These are phyloP conservation scores for Dactylonectria estremocensis DNA, from an alignment of 2,329 filamentous ascomycete species.

Conservation along the genomic window DNA sequence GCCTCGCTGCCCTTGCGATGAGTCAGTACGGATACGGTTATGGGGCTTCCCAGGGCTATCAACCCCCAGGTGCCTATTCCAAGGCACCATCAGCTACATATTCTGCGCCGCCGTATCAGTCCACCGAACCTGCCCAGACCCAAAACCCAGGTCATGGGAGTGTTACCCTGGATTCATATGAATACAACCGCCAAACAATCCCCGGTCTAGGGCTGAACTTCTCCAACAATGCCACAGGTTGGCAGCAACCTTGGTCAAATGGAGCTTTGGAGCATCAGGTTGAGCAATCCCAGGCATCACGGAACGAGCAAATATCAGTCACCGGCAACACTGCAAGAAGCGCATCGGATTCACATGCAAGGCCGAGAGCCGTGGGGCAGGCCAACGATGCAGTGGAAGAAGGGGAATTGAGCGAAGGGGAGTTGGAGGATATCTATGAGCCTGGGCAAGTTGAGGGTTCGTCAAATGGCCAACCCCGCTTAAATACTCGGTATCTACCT, in stretches of 20 bases:
- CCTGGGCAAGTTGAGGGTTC: slow-evolving; percentile 47
- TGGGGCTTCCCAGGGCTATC: slow-evolving; percentile 43
- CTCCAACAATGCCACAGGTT: slow-evolving; percentile 33
- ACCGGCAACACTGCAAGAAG: background rate
- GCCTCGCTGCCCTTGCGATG: slow-evolving; percentile 42
- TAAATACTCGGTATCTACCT: background rate
- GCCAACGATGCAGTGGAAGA: slow-evolving; percentile 69
- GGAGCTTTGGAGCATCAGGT: slow-evolving; percentile 19
- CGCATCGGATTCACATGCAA: slow-evolving; percentile 15
- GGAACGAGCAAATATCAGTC: background rate
- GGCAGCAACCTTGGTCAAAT: slow-evolving; percentile 37
- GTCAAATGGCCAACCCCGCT: background rate
- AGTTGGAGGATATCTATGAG: slow-evolving; percentile 72
- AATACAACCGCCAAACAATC: slow-evolving; percentile 51
- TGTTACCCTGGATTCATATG: slow-evolving; percentile 37
- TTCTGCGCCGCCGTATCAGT: slow-evolving; percentile 23
- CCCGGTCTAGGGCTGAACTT: slow-evolving; percentile 54
- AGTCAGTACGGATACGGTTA: slow-evolving; percentile 49
- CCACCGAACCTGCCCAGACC: slow-evolving; percentile 24
- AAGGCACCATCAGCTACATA: slow-evolving; percentile 37
- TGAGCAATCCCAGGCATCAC: background rate
- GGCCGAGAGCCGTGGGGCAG: slow-evolving; percentile 10
- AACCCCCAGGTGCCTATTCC: slow-evolving; percentile 39
- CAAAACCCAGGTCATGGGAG: slow-evolving; percentile 26
- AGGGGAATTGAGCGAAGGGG: slow-evolving; percentile 82